Percentiles rank a stretch among this genome's conserved stretches.
These are phyloP conservation scores for Skeletonema potamos DNA, from an alignment of 108 stramenopile genomes.

Conservation along the genomic window DNA sequence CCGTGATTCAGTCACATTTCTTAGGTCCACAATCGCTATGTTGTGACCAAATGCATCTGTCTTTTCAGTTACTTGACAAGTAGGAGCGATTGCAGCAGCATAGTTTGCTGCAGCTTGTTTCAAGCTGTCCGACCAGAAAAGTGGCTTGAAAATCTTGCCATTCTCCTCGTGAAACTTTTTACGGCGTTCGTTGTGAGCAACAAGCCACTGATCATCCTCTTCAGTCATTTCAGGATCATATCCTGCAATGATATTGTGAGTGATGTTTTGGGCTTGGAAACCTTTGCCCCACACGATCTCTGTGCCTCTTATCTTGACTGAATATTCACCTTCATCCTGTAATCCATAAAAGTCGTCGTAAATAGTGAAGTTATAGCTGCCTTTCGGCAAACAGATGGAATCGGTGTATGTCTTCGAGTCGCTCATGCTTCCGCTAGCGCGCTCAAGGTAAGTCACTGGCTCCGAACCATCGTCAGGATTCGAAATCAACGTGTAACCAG, in stretches of 20 bases:
- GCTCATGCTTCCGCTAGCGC: not conserved
- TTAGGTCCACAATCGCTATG: not conserved
- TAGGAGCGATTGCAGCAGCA: not conserved
- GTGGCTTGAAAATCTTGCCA: not conserved
- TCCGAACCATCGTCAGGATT: not conserved
- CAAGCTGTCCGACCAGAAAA: not conserved
- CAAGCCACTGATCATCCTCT: not conserved
- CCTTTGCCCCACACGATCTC: not conserved
- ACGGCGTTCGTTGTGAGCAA: not conserved
- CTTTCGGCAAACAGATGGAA: not conserved
- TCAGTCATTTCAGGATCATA: not conserved
- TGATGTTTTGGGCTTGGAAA: not conserved
- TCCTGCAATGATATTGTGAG: not conserved
- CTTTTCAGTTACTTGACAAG: not conserved
- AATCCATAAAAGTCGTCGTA: not conserved
- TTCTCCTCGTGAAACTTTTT: not conserved
- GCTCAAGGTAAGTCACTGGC: not conserved
- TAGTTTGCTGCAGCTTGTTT: not conserved
- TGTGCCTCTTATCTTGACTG: not conserved
- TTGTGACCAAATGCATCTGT: not conserved
- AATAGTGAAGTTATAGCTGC: not conserved
- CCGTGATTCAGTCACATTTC: not conserved
- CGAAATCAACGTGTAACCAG: not conserved
- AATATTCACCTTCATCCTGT: not conserved
- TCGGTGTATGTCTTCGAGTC: not conserved